phyloP scores from a whole-genome alignment of 257 asterid genomes.

The Eucommia ulmoides region DNA sequence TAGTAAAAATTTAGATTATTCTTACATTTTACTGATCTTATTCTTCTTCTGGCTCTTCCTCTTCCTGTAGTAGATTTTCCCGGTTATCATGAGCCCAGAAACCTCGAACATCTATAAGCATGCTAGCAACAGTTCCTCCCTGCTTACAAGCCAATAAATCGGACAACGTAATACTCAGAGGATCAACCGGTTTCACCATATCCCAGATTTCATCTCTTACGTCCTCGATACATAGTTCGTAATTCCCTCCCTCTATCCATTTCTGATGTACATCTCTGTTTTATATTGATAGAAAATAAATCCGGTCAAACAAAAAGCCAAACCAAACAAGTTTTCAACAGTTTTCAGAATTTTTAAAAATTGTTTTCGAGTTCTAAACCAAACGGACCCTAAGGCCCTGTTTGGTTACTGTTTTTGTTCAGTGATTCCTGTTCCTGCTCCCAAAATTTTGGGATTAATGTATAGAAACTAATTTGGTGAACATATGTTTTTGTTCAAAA shows the following conservation, averaged over 20 bases:
- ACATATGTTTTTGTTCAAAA: no score
- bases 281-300: not conserved
- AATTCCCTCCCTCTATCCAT: conserved; percentile 98
- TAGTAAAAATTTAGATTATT: not conserved
- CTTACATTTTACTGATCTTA: not conserved
- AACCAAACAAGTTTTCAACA: no score
- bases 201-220: conserved; percentile 99
- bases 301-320: not conserved
- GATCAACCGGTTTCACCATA: conserved; percentile 90
- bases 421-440: no score
- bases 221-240: conserved; percentile 92
- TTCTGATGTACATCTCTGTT: conserved; percentile 98
- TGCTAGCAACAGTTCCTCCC: conserved; percentile 98
- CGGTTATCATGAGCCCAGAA: conserved; percentile 99
- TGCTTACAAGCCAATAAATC: conserved; percentile 85
- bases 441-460: no score
- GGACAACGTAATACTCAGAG: conserved; percentile 56
- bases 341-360: no score
- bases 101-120: conserved; percentile 94
- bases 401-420: no score
- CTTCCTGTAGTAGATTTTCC: conserved; percentile 98
- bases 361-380: no score
- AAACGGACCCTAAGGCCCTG: no score
- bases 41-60: conserved; percentile 96
- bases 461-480: no score